Percentiles rank a stretch among this genome's conserved stretches.
phyloP scores from a whole-genome alignment of 2,329 filamentous ascomycete genomes.

The Aspergillus sp. region DNA sequence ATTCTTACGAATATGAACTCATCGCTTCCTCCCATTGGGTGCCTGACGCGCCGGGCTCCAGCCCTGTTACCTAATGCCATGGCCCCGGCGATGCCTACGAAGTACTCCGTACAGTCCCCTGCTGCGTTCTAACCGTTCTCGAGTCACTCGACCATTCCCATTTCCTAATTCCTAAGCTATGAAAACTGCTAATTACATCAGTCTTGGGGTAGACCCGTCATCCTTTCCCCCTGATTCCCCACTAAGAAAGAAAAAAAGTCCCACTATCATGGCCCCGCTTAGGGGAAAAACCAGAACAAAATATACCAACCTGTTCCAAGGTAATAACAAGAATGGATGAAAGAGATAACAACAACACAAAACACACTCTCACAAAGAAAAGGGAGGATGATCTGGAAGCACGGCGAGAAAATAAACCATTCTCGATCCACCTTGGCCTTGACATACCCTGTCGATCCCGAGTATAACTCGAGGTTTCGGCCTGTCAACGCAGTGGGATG shows the following conservation, averaged over 20 bases:
- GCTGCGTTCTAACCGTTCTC: background rate
- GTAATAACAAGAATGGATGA: background rate
- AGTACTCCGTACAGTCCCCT: too few relatives aligned
- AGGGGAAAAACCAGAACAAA: background rate
- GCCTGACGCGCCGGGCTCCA: background rate
- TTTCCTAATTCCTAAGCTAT: background rate
- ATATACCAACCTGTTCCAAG: background rate
- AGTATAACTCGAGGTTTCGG: background rate
- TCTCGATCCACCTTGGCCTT: background rate
- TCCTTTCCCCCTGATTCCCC: background rate
- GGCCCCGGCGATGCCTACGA: too few relatives aligned
- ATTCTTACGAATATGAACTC: background rate
- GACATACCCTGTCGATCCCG: background rate
- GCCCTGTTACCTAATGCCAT: background rate
- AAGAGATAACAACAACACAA: background rate
- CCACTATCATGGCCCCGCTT: background rate
- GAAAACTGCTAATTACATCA: background rate
- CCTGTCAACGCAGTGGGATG: background rate
- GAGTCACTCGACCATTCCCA: background rate
- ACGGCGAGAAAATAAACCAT: background rate
- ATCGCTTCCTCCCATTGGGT: background rate
- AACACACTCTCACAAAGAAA: background rate
- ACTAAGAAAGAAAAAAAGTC: background rate
- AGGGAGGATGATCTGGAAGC: background rate
- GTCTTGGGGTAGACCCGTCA: background rate